These are phyloP conservation scores for Ephemerocybe angulata DNA, from an alignment of 768 basidiomycete genomes.

Conservation along the genomic window DNA sequence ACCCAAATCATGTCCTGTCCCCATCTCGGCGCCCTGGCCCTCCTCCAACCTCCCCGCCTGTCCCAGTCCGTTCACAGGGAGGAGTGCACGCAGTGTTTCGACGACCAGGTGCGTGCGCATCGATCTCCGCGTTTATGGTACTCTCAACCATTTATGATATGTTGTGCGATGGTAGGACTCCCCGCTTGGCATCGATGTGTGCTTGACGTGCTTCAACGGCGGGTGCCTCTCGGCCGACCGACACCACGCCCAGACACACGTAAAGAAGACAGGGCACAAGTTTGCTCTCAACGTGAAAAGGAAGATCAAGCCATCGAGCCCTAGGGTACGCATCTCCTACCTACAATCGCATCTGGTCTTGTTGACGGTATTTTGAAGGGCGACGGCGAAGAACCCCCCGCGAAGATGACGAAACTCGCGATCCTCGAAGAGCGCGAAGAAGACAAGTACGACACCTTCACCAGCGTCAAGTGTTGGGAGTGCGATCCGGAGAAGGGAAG, in stretches of 20 bases:
- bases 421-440: conserved; percentile 85
- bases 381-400: conserved; percentile 77
- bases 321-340: conserved; percentile 51
- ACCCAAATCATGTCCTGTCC: conserved; percentile 40
- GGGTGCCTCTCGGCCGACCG: conserved; percentile 64
- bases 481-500: conserved; percentile 54
- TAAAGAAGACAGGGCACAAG: conserved; percentile 64
- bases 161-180: conserved; percentile 49
- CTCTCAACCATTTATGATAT: neutral
- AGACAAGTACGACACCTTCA: conserved; percentile 75
- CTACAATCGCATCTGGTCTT: neutral
- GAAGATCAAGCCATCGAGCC: conserved; percentile 55
- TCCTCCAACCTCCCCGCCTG: conserved; percentile 52
- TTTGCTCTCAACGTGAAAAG: conserved; percentile 83
- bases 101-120: conserved; percentile 64
- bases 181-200: conserved; percentile 79
- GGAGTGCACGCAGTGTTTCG: conserved; percentile 97
- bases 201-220: conserved; percentile 92
- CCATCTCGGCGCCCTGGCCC: conserved; percentile 49
- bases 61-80: conserved; percentile 80
- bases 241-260: conserved; percentile 74
- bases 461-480: conserved; percentile 70
- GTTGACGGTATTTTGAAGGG: conserved; percentile 37
- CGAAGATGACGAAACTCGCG: conserved; percentile 86
- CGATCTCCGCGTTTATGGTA: neutral